Percentiles rank a stretch among this genome's conserved stretches.
Conservation (phyloP, 306 rosid species). For the Macrotyloma uniflorum region DNA sequence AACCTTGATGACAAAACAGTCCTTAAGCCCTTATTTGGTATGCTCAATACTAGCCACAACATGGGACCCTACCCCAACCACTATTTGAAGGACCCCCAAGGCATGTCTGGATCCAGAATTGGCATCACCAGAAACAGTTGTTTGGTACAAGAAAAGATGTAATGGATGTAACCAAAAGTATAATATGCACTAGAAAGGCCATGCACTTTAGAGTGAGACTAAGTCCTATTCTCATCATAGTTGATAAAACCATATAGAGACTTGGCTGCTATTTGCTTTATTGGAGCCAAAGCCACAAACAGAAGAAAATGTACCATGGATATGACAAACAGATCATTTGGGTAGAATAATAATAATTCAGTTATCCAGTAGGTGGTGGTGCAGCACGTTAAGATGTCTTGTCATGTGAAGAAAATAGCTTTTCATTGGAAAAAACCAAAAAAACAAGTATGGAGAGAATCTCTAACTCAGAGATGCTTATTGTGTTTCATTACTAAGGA, state of each 20-base stretch:
- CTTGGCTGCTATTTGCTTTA: slow-evolving; percentile 30
- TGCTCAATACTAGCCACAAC: slow-evolving; percentile 50
- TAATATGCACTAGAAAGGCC: slow-evolving; percentile 19
- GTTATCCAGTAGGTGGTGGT: slow-evolving; percentile 25
- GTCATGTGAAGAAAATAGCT: slow-evolving; percentile 11
- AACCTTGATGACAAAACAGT: slow-evolving; percentile 44
- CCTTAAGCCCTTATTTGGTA: slow-evolving; percentile 19
- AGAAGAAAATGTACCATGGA: slow-evolving; percentile 23
- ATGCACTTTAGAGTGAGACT: slow-evolving; percentile 34
- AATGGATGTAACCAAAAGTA: slow-evolving; percentile 26
- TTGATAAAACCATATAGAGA: slow-evolving; percentile 1
- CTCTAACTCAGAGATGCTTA: too few species aligned
- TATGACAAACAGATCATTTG: slow-evolving; percentile 10
- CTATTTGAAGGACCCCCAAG: slow-evolving; percentile 14
- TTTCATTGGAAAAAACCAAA: too few species aligned
- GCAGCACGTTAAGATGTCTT: slow-evolving; percentile 30
- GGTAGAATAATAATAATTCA: slow-evolving; percentile 43
- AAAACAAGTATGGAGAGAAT: too few species aligned
- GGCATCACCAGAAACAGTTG: slow-evolving; percentile 28
- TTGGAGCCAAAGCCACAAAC: slow-evolving; percentile 39
- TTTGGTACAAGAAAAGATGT: slow-evolving; percentile 31
- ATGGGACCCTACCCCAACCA: slow-evolving; percentile 43
- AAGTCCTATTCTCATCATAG: slow-evolving; percentile 25
- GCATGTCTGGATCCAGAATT: slow-evolving; percentile 20
- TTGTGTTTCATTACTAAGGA: too few species aligned